Conservation (phyloP, 345 rosid species). For the Lepidium africanum region DNA sequence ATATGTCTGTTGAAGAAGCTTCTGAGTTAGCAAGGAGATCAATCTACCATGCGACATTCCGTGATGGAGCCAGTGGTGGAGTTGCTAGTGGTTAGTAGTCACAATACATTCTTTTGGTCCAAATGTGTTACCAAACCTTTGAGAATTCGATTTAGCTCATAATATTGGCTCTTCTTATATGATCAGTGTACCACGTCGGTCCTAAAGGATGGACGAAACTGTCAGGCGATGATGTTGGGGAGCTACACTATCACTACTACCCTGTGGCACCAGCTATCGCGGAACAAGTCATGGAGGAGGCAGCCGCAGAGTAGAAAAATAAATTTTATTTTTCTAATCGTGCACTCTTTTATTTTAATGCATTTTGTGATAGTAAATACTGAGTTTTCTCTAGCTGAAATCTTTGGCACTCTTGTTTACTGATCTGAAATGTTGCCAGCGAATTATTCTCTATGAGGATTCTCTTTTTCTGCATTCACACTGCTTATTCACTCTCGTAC, state of each 20-base stretch:
- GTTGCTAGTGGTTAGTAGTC: slow-evolving; percentile 81
- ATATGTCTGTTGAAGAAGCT: slow-evolving; percentile 89
- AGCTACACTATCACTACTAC: slow-evolving; percentile 76
- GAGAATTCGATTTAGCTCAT: background rate
- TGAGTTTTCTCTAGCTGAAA: slow-evolving; percentile 7
- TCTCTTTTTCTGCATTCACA: background rate
- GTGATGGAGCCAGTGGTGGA: slow-evolving; percentile 99
- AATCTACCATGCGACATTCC: slow-evolving; percentile 97
- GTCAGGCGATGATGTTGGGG: slow-evolving; percentile 97
- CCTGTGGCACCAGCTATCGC: slow-evolving; percentile 53
- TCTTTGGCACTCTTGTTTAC: background rate
- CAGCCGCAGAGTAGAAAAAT: slow-evolving; percentile 6
- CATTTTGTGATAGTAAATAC: slow-evolving; percentile 6
- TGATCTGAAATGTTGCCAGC: background rate
- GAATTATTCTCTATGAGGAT: background rate
- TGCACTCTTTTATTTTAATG: background rate
- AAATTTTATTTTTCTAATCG: background rate
- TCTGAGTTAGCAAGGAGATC: slow-evolving; percentile 91
- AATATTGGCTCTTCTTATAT: slow-evolving; percentile 2
- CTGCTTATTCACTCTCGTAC: too few relatives aligned
- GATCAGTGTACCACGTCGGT: slow-evolving; percentile 89
- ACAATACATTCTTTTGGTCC: background rate
- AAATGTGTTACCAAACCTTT: background rate
- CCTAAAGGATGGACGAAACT: slow-evolving; percentile 93
- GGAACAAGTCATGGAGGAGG: slow-evolving; percentile 94